Conservation (phyloP, 1,284 basidiomycete genomes). For the Cystobasidium sp. region DNA sequence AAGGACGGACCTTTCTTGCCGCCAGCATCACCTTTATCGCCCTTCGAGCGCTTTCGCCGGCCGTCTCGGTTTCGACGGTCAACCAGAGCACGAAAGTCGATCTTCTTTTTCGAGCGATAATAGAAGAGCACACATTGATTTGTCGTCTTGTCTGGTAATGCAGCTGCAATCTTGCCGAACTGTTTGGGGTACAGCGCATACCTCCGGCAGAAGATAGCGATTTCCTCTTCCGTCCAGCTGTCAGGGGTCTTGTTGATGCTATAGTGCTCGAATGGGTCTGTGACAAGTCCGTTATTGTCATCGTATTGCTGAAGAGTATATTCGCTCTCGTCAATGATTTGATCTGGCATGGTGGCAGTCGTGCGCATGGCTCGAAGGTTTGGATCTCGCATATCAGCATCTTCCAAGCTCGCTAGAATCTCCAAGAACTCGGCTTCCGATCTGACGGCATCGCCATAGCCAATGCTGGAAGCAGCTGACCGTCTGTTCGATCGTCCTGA, state of each 20-base stretch:
- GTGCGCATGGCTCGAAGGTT: conserved; percentile 83
- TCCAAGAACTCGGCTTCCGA: conserved; percentile 97
- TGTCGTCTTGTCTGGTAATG: conserved; percentile 80
- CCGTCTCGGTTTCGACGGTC: conserved; percentile 50
- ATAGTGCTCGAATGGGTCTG: conserved; percentile 79
- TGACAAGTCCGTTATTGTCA: conserved; percentile 80
- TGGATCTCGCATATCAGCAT: conserved; percentile 89
- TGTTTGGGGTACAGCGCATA: conserved; percentile 89
- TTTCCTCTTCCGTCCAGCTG: conserved; percentile 88
- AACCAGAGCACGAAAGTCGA: conserved; percentile 77
- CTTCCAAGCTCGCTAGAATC: conserved; percentile 88
- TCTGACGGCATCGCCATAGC: conserved; percentile 78
- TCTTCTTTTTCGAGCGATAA: conserved; percentile 90
- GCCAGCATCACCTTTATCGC: conserved; percentile 49
- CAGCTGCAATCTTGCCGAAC: conserved; percentile 82
- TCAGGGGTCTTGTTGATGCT: conserved; percentile 68
- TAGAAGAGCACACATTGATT: conserved; percentile 91
- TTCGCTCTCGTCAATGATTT: conserved; percentile 72
- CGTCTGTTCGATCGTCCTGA: conserved; percentile 49
- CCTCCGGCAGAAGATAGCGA: conserved; percentile 75
- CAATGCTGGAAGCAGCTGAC: conserved; percentile 26
- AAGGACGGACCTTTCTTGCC: conserved; percentile 55
- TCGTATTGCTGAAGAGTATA: conserved; percentile 66
- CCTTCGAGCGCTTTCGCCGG: conserved; percentile 54
- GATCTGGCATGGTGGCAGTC: conserved; percentile 88